Evolutionary conservation across 2,329 filamentous ascomycete species (phyloP).

Genomic region (Helminthosporium solani): DNA sequence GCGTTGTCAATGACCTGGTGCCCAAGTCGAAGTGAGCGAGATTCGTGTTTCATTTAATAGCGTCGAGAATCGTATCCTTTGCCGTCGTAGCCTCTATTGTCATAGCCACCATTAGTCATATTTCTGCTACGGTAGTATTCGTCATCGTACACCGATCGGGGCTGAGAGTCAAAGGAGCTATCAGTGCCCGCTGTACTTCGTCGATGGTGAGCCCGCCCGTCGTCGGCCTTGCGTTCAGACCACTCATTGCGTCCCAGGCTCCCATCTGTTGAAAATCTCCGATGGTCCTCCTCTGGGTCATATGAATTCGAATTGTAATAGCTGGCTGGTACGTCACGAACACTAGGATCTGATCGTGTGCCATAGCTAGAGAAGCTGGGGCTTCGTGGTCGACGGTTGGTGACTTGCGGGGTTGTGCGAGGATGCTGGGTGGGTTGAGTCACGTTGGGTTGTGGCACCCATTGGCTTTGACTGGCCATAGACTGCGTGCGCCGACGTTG

Average conservation of each 20-base stretch:
- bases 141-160: constrained; percentile 34
- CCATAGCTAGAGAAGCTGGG: constrained; percentile 39
- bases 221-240: constrained; percentile 22
- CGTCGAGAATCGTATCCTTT: constrained; percentile 31
- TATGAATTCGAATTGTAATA: constrained; percentile 38
- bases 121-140: constrained; percentile 31
- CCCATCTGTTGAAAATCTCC: constrained; percentile 32
- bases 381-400: constrained; percentile 30
- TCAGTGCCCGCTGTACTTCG: constrained; percentile 28
- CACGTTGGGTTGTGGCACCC: constrained; percentile 21
- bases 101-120: constrained; percentile 29
- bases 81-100: constrained; percentile 17
- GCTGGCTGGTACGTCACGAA: constrained; percentile 31
- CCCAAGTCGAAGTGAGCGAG: too few relatives aligned
- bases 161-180: constrained; percentile 28
- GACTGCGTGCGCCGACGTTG: constrained; percentile 36
- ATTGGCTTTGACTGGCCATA: constrained; percentile 33
- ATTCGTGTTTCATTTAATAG: constrained; percentile 18
- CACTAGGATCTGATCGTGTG: constrained; percentile 35
- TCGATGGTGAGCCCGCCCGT: constrained; percentile 19
- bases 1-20: too few relatives aligned
- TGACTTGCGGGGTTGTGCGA: constrained; percentile 22
- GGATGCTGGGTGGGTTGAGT: constrained; percentile 25
- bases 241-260: constrained; percentile 30
- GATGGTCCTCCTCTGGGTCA: constrained; percentile 34